Base-by-base conservation (phyloP, 352 stramenopile species). In the Phytopythium ostracodes region DNA sequence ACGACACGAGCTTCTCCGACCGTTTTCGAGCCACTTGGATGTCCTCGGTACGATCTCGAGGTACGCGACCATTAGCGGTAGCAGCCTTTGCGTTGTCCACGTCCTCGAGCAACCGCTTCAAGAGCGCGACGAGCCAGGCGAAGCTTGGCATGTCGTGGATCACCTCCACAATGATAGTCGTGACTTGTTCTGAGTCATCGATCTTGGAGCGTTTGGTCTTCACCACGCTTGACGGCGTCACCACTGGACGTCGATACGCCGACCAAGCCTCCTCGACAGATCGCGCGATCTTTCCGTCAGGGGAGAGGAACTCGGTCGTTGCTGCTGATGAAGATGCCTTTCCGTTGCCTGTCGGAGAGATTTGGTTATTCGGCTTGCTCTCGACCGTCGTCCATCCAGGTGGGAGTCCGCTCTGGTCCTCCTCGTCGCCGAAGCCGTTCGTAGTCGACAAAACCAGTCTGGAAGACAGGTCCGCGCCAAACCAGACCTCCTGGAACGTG, bases 401-500 rank as follows among this genome's bases (percentile, higher is more conserved):
- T 22, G 84, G 84, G 5, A 84, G 54, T 52, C 65, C 71, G 12
- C 50, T 73, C 62, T 79, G 72, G 20, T 59, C 65, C 67, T 89
- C 65, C 67, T 90, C 80, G n/a, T 76, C 72, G 31, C 64, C 58
- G 0, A 60, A 63, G 4, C 49, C 8, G 9, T 57, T 46, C 14
- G 55, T 36, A 24, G 62, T 65, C 14, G 47, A 27, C 6, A 72
- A 85, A 4, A 87, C 65, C 54, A 75, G 71, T 4, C 65, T 70
- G 8, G 72, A 77, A 33, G 72, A 71, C 15, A 91, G 70, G 2
- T 88, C 82, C 1, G 72, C 59, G 18, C 84, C 87, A 60, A 96
- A 96, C 87, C 87, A 96, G 31, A 90, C 64, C 49, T 96, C 87
- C 68, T 94, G 85, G 25, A 96, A 91, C 10, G 79, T 93, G 50